phyloP scores from a whole-genome alignment of 129 eudicot genomes.

The Helianthus tuberosus region DNA sequence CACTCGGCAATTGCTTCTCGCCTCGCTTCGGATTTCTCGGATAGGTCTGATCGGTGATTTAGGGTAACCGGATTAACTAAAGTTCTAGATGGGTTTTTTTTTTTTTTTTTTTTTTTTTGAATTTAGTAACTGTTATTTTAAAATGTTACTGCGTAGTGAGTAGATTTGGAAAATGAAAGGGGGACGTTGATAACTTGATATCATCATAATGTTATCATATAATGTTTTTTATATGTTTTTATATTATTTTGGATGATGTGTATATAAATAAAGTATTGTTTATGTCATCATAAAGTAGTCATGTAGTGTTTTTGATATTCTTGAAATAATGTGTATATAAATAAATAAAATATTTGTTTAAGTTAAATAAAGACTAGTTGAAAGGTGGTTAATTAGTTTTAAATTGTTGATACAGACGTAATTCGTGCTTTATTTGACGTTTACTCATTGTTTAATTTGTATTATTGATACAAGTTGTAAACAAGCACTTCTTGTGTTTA shows the following conservation, averaged over 20 bases:
- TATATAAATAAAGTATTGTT: not conserved
- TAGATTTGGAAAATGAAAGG: not conserved
- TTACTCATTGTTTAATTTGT: no score
- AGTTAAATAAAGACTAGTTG: not conserved
- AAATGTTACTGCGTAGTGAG: not conserved
- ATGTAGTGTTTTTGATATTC: not conserved
- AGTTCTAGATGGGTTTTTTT: not conserved
- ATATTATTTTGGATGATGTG: not conserved
- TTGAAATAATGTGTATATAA: not conserved
- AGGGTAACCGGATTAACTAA: not conserved
- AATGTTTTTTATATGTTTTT: no score
- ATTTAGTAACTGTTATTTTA: not conserved
- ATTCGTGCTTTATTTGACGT: not conserved
- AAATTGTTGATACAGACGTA: not conserved
- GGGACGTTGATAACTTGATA: not conserved
- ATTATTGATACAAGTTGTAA: conserved; percentile 2
- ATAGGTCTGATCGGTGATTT: conserved; percentile 22
- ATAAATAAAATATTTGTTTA: not conserved
- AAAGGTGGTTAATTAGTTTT: not conserved
- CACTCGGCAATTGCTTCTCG: conserved; percentile 89
- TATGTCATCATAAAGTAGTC: not conserved
- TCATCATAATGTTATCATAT: not conserved
- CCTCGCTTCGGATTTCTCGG: conserved; percentile 72
- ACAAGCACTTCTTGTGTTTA: not conserved
- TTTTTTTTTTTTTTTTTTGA: no score